Conservation (phyloP, 768 basidiomycete species). For the Phylloporus arenicola region DNA sequence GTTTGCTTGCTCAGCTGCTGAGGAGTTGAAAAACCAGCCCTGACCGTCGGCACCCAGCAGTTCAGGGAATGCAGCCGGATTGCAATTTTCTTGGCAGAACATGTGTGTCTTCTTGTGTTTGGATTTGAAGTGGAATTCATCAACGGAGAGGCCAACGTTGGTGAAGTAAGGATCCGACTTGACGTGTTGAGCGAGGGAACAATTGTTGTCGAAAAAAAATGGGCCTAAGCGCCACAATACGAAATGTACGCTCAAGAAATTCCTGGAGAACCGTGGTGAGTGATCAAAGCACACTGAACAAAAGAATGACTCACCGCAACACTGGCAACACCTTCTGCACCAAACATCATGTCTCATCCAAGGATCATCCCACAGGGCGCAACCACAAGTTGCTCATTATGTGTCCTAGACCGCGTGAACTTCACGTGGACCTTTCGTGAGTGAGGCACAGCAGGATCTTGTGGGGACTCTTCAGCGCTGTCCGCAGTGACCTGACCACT, state of each 20-base stretch:
- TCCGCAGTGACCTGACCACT: background rate
- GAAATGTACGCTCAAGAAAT: slow-evolving; percentile 3
- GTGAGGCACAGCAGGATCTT: too few relatives aligned
- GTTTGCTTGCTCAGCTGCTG: slow-evolving; percentile 31
- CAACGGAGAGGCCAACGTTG: too few relatives aligned
- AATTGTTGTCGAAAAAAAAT: slow-evolving; percentile 10
- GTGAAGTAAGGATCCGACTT: background rate
- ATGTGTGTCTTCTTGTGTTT: too few relatives aligned
- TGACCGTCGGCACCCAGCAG: slow-evolving; percentile 17
- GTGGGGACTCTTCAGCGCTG: too few relatives aligned
- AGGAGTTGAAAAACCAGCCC: slow-evolving; percentile 37
- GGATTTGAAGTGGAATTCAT: slow-evolving; percentile 35
- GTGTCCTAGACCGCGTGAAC: background rate
- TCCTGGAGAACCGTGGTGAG: slow-evolving; percentile 1
- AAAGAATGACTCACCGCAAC: background rate
- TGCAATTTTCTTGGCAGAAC: slow-evolving; percentile 23
- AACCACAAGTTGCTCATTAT: slow-evolving; percentile 7
- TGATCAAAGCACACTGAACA: background rate
- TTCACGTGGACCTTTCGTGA: background rate
- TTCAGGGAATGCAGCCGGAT: slow-evolving; percentile 29
- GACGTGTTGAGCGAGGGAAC: slow-evolving; percentile 1
- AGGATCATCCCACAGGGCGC: too few relatives aligned
- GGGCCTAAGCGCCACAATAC: background rate
- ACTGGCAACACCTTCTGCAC: slow-evolving; percentile 2
- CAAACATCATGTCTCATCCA: too few relatives aligned